Percentiles rank a stretch among this genome's conserved stretches.
Evolutionary conservation across 2,329 filamentous ascomycete genomes (phyloP).

Genomic region (Microdochium bolleyi): DNA sequence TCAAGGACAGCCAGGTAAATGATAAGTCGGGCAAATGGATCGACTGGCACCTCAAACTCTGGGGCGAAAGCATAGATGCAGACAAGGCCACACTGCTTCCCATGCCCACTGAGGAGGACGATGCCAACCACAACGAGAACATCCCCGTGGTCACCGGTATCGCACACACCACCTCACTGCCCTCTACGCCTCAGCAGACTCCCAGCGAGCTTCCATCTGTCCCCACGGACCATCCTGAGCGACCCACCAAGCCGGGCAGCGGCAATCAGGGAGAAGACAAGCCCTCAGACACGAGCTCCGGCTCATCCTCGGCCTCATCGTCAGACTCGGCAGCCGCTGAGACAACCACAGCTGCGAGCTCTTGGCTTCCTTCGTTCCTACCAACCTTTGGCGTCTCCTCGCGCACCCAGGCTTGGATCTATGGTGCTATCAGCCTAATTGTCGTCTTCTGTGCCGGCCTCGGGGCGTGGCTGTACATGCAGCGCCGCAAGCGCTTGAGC

Average conservation of each 20-base stretch:
- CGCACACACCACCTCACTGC: constrained; percentile 56
- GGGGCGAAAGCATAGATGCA: constrained; percentile 80
- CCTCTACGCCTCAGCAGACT: constrained; percentile 33
- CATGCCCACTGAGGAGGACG: constrained; percentile 74
- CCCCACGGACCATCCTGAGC: constrained; percentile 57
- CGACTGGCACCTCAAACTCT: constrained; percentile 91
- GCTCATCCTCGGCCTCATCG: constrained; percentile 14
- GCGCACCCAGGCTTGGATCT: constrained; percentile 89
- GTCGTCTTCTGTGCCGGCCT: constrained; percentile 74
- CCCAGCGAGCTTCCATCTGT: constrained; percentile 30
- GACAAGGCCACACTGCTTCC: constrained; percentile 67
- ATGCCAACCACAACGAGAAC: constrained; percentile 66
- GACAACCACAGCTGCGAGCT: constrained; percentile 35
- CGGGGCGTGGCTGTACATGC: constrained; percentile 73
- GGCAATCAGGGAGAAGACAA: constrained; percentile 7
- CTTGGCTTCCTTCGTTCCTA: constrained; percentile 78
- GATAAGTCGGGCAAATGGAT: constrained; percentile 68
- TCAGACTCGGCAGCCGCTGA: constrained; percentile 22
- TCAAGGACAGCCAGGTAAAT: constrained; percentile 79
- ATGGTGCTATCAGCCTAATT: constrained; percentile 77
- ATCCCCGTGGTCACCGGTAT: constrained; percentile 50
- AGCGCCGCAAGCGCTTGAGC: constrained; percentile 66
- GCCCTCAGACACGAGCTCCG: constrained; percentile 12
- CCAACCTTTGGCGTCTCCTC: constrained; percentile 86
- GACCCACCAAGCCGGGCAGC: constrained; percentile 42